These are phyloP conservation scores for Mesotaenium endlicherianum DNA, from an alignment of 139 green algal species.

Conservation along the genomic window DNA sequence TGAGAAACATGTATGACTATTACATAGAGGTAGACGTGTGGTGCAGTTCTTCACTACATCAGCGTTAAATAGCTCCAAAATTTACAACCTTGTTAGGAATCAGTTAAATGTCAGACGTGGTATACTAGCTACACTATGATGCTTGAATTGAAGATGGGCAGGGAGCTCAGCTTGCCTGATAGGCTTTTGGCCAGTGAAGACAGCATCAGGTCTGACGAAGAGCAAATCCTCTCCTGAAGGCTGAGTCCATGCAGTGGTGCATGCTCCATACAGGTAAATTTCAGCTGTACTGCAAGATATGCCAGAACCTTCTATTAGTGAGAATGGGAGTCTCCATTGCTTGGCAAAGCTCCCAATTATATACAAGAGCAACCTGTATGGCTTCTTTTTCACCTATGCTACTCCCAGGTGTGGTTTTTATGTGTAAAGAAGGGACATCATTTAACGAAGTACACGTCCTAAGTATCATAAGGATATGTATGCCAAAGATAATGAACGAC, in stretches of 20 bases:
- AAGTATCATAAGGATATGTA: not conserved
- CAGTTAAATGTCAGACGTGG: not conserved
- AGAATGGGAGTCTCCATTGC: not conserved
- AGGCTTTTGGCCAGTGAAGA: constrained; percentile 91
- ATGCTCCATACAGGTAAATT: constrained; percentile 86
- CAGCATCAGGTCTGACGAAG: constrained; percentile 90
- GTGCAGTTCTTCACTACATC: no score
- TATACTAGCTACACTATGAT: not conserved
- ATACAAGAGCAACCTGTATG: not conserved
- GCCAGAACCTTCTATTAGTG: not conserved
- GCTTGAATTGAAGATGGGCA: constrained; percentile 5
- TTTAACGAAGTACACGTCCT: not conserved
- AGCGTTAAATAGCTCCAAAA: not conserved
- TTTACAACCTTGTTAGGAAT: not conserved
- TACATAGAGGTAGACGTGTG: no score
- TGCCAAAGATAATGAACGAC: not conserved
- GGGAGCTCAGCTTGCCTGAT: constrained; percentile 27
- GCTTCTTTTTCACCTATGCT: no score
- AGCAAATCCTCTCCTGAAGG: constrained; percentile 83
- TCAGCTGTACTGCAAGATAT: constrained; percentile 51
- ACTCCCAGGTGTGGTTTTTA: not conserved
- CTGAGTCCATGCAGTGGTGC: constrained; percentile 83
- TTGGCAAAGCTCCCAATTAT: not conserved
- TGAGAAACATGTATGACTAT: no score
- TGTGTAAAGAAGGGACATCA: not conserved